Percentiles rank a stretch among this genome's conserved stretches.
Conservation (phyloP, 2,329 filamentous ascomycete genomes). For the Sclerotinia borealis region DNA sequence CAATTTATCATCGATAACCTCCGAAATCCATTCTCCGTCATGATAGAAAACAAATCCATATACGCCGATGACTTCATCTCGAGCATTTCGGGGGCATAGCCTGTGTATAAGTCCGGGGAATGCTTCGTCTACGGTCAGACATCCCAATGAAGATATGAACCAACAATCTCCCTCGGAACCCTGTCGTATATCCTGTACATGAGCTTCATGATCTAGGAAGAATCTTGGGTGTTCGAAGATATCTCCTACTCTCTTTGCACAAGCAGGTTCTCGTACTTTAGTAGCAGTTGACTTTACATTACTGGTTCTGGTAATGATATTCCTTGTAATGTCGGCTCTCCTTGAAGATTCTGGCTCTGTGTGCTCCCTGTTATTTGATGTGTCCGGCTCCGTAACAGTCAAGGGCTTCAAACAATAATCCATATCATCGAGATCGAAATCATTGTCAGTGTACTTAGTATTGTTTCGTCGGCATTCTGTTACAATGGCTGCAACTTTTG, state of each 20-base stretch:
- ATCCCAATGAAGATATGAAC: conserved; percentile 76
- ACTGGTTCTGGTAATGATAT: conserved; percentile 12
- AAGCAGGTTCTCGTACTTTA: conserved; percentile 19
- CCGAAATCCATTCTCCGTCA: conserved; percentile 86
- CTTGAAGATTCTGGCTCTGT: neutral
- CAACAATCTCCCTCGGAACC: conserved; percentile 78
- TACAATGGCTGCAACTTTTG: conserved; percentile 53
- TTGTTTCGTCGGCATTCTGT: conserved; percentile 65
- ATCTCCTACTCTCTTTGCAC: conserved; percentile 59
- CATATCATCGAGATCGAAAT: conserved; percentile 68
- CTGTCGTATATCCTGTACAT: conserved; percentile 70
- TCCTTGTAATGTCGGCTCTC: neutral
- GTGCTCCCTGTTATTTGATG: neutral
- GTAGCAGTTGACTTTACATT: conserved; percentile 5
- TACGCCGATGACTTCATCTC: conserved; percentile 59
- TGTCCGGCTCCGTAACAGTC: neutral
- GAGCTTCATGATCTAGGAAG: conserved; percentile 66
- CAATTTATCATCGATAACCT: conserved; percentile 84
- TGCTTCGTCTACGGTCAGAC: conserved; percentile 49
- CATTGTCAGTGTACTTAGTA: conserved; percentile 72
- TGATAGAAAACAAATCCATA: conserved; percentile 85
- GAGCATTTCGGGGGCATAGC: conserved; percentile 29
- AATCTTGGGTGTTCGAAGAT: conserved; percentile 74
- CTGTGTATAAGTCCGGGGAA: conserved; percentile 42
- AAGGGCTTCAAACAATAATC: conserved; percentile 16